Conservation (phyloP, 495 filamentous ascomycete species). For the Hyphodiscus hymeniophilus region DNA sequence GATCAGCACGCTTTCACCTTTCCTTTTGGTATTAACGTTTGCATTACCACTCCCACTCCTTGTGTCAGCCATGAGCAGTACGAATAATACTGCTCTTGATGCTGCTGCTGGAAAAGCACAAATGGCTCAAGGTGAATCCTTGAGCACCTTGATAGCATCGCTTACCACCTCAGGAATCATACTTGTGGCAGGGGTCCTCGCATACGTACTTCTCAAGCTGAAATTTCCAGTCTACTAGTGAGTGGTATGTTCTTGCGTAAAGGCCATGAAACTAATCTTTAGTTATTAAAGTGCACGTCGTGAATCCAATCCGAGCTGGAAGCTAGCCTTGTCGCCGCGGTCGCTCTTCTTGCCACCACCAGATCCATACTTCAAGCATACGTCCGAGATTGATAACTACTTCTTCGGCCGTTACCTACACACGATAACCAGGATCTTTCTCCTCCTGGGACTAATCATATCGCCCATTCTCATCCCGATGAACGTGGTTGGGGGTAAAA, state of each 20-base stretch:
- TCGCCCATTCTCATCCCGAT: conserved; percentile 61
- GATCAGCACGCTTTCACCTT: no score
- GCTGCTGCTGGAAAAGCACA: conserved; percentile 24
- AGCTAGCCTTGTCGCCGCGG: conserved; percentile 36
- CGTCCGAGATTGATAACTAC: conserved; percentile 51
- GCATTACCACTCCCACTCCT: no score
- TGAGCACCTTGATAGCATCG: conserved; percentile 50
- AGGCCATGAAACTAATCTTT: background rate
- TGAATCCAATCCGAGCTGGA: background rate
- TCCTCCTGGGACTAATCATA: conserved; percentile 56
- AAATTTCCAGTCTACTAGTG: conserved; percentile 5
- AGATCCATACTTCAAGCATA: conserved; percentile 5
- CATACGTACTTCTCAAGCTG: conserved; percentile 5
- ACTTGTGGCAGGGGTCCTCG: conserved; percentile 7
- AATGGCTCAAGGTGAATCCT: conserved; percentile 22
- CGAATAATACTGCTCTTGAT: conserved; percentile 2
- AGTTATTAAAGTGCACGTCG: background rate
- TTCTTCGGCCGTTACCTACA: conserved; percentile 73
- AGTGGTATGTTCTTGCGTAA: background rate
- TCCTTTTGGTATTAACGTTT: no score
- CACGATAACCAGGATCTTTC: conserved; percentile 67
- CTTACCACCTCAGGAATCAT: conserved; percentile 36
- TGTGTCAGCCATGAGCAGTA: no score
- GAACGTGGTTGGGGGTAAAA: conserved; percentile 49
- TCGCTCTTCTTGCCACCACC: conserved; percentile 56